Percentiles rank a stretch among this genome's conserved stretches.
Evolutionary conservation across 129 eudicot species (phyloP).

Genomic region (Tagetes erecta): DNA sequence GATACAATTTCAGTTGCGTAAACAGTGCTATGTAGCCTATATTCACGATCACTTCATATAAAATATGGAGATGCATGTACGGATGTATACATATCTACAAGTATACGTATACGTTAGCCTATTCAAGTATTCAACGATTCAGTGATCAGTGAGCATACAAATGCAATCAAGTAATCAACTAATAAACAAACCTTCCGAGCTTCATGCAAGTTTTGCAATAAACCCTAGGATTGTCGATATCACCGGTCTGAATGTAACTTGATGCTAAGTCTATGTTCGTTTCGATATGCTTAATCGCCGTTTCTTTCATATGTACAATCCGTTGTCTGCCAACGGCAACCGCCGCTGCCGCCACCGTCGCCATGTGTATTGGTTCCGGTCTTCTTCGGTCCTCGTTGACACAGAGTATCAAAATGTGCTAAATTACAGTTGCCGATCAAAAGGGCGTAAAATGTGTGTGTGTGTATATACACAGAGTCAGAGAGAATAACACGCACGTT

Average conservation of each 20-base stretch:
- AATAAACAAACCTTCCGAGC: conserved; percentile 18
- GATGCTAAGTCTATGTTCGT: conserved; percentile 21
- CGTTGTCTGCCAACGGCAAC: neutral
- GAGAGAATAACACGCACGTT: conserved; percentile 1
- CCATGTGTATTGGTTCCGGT: conserved; percentile 3
- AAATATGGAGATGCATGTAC: neutral
- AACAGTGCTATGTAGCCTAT: neutral
- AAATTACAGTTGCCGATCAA: neutral
- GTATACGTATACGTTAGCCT: neutral
- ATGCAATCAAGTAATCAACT: neutral
- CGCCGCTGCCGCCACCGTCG: conserved; percentile 6
- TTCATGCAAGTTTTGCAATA: conserved; percentile 20
- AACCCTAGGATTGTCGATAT: conserved; percentile 12
- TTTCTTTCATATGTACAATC: conserved; percentile 3
- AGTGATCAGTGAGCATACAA: neutral
- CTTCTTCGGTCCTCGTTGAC: neutral
- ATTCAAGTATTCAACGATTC: neutral
- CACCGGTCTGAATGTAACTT: conserved; percentile 16
- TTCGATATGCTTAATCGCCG: conserved; percentile 9
- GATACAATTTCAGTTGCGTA: neutral
- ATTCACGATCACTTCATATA: neutral
- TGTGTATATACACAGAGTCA: neutral
- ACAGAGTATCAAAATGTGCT: neutral
- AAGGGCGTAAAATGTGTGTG: neutral
- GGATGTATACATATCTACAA: neutral